Evolutionary conservation across 2,329 filamentous ascomycete species (phyloP), one percentile per base, ranked within the genome.

Genomic region (Reticulascus tulasneorum): DNA sequence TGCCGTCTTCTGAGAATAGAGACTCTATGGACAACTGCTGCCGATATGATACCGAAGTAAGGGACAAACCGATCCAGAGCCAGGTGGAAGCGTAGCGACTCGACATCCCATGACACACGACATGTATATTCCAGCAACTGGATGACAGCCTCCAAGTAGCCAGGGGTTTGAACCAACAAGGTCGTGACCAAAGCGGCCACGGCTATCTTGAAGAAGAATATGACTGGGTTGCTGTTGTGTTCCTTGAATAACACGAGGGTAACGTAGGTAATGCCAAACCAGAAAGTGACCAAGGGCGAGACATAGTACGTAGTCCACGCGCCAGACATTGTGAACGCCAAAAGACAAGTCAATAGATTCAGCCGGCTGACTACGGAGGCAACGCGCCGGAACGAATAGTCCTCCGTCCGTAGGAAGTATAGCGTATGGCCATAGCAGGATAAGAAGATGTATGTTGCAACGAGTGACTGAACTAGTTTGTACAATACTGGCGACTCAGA

Each of bases 361-460:
- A 77, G 59, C 3, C 77, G 71, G 24, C 79, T 60, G 19, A 84
- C 48, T 6, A 44, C 40, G 4, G 54, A 53, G 3, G 63, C 62
- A n/a, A 75, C 56, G 16, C 78, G 68, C 21, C 62, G 60, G 20
- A 75, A 48, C 0, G 77, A 79, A 49, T 71, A 80, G 51, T 84
- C 76, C 21, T 61, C 61, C 34, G 66, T 78, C 33, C 60, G 60
- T 8, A 80, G 54, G 40, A 83, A 75, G 51, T 75, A 81, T 7
- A 69, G 56, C 1, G 78, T 69, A 48, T 84, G 79, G 2, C 77
- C 77, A 46, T 75, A 83, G 7, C 72, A 73, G 12, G 73, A 78
- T 44, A 83, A 64, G 51, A 83, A 82, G 19, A 84, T 63, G 50
- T 81, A 83, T 2, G 68, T 64, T 2, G 76, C 68, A 7, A 79